A percentile compares a stretch with the other conserved stretches of the same genome.
Conservation (phyloP, 148 eudicot species). For the Rhododendron simsii region DNA sequence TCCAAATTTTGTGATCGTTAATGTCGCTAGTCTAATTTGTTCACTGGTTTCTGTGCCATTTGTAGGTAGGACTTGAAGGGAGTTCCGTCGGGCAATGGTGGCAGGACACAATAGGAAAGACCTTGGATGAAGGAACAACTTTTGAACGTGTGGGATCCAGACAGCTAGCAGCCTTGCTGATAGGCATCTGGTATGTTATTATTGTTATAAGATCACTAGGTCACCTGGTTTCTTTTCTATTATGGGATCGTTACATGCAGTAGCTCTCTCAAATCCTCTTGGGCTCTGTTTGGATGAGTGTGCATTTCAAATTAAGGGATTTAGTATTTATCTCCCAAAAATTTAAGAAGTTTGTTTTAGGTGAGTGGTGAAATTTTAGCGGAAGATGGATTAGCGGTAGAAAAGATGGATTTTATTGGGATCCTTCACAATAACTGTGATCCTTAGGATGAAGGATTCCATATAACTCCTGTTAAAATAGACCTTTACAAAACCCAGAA, state of each 20-base stretch:
- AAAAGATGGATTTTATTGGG: not conserved
- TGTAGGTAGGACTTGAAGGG: slow-evolving; percentile 99
- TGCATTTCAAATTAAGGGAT: not conserved
- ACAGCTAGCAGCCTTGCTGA: slow-evolving; percentile 87
- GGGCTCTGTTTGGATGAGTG: not conserved
- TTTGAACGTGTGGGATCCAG: slow-evolving; percentile 98
- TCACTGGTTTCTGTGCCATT: slow-evolving; percentile 22
- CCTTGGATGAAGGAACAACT: slow-evolving; percentile 75
- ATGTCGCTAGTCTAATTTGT: not conserved
- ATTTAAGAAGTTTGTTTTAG: not conserved
- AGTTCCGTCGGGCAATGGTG: slow-evolving; percentile 90
- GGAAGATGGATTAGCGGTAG: not conserved
- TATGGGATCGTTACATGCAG: not conserved
- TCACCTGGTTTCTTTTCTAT: slow-evolving; percentile 1
- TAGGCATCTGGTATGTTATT: slow-evolving; percentile 76
- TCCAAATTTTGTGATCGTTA: not conserved
- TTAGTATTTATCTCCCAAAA: not conserved
- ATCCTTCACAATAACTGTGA: not conserved
- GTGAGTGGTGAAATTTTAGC: not conserved
- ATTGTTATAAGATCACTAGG: not conserved
- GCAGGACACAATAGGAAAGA: slow-evolving; percentile 94
- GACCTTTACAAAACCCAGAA: not conserved
- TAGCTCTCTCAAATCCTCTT: not conserved
- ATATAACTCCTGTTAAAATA: not conserved
- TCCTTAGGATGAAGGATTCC: not conserved